Percentiles rank a stretch among this genome's conserved stretches.
phyloP scores from a whole-genome alignment of 345 rosid genomes.

The Bruguiera sexangula region DNA sequence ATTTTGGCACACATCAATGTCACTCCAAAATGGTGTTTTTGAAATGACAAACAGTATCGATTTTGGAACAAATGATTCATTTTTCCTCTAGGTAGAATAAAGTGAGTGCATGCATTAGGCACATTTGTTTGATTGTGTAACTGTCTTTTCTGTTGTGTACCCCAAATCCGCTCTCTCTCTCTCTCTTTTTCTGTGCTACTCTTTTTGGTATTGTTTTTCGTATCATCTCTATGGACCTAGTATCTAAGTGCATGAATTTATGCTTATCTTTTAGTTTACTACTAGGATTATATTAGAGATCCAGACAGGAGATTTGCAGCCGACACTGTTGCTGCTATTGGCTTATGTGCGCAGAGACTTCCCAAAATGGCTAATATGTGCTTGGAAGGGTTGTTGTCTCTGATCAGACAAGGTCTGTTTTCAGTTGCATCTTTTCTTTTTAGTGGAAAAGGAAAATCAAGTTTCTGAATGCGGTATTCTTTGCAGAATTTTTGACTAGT shows the following conservation, averaged over 20 bases:
- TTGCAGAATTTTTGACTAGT: constrained; percentile 57
- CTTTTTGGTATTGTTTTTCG: neutral
- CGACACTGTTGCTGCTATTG: constrained; percentile 79
- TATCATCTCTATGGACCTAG: neutral
- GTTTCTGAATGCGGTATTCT: constrained; percentile 23
- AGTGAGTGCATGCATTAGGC: too few species aligned
- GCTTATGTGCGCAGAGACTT: constrained; percentile 70
- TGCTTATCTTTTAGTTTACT: constrained; percentile 36
- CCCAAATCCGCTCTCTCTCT: too few species aligned
- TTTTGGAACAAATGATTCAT: too few species aligned
- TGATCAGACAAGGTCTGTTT: constrained; percentile 63
- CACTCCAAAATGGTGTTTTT: too few species aligned
- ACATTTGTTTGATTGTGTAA: too few species aligned
- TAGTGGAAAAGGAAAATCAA: neutral
- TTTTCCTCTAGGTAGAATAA: too few species aligned
- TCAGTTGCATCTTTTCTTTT: neutral
- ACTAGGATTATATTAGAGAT: constrained; percentile 85
- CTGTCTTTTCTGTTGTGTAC: too few species aligned
- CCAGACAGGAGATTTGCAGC: constrained; percentile 93
- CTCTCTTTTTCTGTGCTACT: too few species aligned
- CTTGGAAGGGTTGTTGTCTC: constrained; percentile 66
- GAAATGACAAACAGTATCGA: too few species aligned
- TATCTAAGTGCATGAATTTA: constrained; percentile 22
- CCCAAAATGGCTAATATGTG: constrained; percentile 63
- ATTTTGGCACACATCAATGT: too few species aligned